A percentile compares a stretch with the other conserved stretches of the same genome.
phyloP scores from a whole-genome alignment of 495 filamentous ascomycete genomes.

The Penicillium alfredii region DNA sequence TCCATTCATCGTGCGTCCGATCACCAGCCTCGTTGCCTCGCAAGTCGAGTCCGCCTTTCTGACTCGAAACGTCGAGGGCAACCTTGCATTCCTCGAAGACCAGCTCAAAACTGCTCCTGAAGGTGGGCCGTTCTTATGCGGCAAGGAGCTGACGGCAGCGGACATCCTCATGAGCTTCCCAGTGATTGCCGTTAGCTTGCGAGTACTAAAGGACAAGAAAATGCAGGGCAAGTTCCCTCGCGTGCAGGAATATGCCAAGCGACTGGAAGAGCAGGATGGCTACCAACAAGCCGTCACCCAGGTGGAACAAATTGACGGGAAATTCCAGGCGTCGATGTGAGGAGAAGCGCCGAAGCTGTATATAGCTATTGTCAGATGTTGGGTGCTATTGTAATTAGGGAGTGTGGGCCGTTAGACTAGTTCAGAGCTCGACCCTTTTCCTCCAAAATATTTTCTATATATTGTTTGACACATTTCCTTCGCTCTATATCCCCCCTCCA shows the following conservation, averaged over 20 bases:
- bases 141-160: conserved; percentile 63
- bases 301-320: conserved; percentile 56
- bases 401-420: too few relatives aligned
- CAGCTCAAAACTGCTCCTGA: conserved; percentile 60
- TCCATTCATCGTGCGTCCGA: conserved; percentile 81
- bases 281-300: conserved; percentile 56
- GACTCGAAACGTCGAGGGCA: conserved; percentile 53
- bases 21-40: conserved; percentile 58
- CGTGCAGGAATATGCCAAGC: conserved; percentile 56
- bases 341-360: too few relatives aligned
- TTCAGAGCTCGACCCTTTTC: too few relatives aligned
- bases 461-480: too few relatives aligned
- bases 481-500: too few relatives aligned
- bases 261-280: conserved; percentile 54
- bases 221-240: conserved; percentile 53
- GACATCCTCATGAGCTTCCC: conserved; percentile 80
- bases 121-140: conserved; percentile 64
- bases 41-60: conserved; percentile 57
- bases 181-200: conserved; percentile 47
- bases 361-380: too few relatives aligned
- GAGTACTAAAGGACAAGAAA: conserved; percentile 42
- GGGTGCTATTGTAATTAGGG: too few relatives aligned
- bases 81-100: conserved; percentile 67
- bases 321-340: conserved; percentile 42
- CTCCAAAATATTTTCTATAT: too few relatives aligned